Percentiles rank a stretch among this genome's conserved stretches.
phyloP scores from a whole-genome alignment of 306 rosid genomes.

The Abrus pulchellus region DNA sequence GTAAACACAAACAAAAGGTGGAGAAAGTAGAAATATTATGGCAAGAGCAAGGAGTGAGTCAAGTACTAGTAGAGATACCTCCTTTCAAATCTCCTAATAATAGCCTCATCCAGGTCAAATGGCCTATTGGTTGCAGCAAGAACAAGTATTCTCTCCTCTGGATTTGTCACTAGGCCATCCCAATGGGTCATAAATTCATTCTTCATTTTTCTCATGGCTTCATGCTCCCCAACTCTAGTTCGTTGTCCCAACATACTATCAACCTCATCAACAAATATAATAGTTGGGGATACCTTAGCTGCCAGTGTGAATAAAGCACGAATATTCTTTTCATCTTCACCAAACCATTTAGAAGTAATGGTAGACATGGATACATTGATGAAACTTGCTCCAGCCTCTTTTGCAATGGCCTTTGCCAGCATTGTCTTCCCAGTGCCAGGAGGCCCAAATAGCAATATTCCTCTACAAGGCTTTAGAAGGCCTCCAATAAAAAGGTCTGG shows the following conservation, averaged over 20 bases:
- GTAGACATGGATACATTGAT: conserved; percentile 96
- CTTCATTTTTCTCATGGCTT: conserved; percentile 97
- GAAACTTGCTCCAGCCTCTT: conserved; percentile 95
- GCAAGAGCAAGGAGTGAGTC: background rate
- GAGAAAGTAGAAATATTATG: background rate
- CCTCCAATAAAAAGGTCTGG: conserved; percentile 94
- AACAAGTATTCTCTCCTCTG: conserved; percentile 84
- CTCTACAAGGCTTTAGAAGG: conserved; percentile 89
- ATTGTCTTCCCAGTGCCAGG: conserved; percentile 99
- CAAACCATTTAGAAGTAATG: conserved; percentile 96
- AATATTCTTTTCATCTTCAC: conserved; percentile 96
- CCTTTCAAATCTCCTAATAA: conserved; percentile 90
- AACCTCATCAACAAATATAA: conserved; percentile 96
- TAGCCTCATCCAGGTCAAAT: conserved; percentile 96
- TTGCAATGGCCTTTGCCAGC: conserved; percentile 98
- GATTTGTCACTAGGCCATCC: conserved; percentile 87
- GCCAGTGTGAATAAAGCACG: conserved; percentile 93
- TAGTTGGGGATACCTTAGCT: conserved; percentile 94
- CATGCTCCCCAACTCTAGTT: conserved; percentile 95
- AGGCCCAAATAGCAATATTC: conserved; percentile 94
- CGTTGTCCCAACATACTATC: conserved; percentile 99
- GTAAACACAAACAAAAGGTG: background rate
- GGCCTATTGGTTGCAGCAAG: conserved; percentile 99
- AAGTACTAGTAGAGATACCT: conserved; percentile 60
- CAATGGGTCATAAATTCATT: conserved; percentile 93